Evolutionary conservation across 306 rosid genomes (phyloP).

Genomic region (Clitoria ternatea): DNA sequence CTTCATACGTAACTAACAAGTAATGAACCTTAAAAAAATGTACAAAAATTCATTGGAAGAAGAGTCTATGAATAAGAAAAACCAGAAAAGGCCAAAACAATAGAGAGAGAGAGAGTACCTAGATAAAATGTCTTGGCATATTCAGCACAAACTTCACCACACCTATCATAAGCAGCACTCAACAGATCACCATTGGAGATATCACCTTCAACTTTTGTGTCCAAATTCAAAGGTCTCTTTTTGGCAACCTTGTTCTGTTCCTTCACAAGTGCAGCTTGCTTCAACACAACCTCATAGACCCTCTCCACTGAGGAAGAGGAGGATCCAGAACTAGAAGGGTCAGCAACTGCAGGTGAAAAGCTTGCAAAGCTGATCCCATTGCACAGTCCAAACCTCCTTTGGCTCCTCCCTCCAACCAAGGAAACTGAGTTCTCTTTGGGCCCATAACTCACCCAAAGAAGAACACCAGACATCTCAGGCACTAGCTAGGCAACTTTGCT

Average conservation of each 20-base stretch:
- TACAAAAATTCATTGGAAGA: neutral
- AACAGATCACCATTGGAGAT: conserved; percentile 52
- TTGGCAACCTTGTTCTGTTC: conserved; percentile 31
- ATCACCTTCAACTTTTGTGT: conserved; percentile 36
- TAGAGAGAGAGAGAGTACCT: conserved; percentile 36
- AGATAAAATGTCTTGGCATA: conserved; percentile 94
- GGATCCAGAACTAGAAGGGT: conserved; percentile 62
- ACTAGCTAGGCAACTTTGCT: neutral
- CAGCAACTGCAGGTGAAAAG: conserved; percentile 47
- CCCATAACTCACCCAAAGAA: conserved; percentile 63
- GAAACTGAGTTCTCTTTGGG: conserved; percentile 51
- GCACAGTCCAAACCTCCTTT: conserved; percentile 37
- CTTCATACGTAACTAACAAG: neutral
- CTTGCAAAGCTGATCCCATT: conserved; percentile 40
- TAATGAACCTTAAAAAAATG: neutral
- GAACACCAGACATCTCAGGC: conserved; percentile 55
- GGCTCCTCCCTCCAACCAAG: conserved; percentile 27
- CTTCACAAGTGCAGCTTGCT: conserved; percentile 76
- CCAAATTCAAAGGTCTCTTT: conserved; percentile 32
- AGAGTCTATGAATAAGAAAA: neutral
- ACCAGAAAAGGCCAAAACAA: neutral
- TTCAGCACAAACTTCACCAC: conserved; percentile 95
- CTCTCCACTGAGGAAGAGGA: conserved; percentile 86
- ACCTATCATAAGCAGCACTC: conserved; percentile 71
- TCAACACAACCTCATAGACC: conserved; percentile 87